phyloP scores from a whole-genome alignment of 768 basidiomycete genomes.

The Royoungia palumana region DNA sequence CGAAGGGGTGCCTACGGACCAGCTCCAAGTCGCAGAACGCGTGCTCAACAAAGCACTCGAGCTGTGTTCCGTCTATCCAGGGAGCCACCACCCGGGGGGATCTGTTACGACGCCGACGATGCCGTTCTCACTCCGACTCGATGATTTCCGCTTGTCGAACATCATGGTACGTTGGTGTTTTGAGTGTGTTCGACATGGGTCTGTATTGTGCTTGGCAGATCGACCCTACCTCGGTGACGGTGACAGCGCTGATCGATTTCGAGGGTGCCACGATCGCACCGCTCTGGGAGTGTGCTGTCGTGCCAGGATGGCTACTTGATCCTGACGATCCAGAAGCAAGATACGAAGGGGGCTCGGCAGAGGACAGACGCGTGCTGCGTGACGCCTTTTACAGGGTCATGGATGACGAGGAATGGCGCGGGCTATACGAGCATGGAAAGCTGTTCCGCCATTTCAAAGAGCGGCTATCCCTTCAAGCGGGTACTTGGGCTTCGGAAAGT shows the following conservation, averaged over 20 bases:
- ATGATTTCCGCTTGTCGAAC: slow-evolving; percentile 3
- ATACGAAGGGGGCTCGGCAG: background rate
- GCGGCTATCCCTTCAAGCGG: too few relatives aligned
- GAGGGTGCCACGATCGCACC: slow-evolving; percentile 18
- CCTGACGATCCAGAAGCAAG: slow-evolving; percentile 7
- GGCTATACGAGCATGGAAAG: background rate
- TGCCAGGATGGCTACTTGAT: slow-evolving; percentile 19
- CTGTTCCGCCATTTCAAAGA: too few relatives aligned
- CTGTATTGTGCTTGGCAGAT: background rate
- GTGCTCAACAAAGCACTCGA: background rate
- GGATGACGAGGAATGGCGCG: background rate
- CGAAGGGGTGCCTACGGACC: background rate
- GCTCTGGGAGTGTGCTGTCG: slow-evolving; percentile 20
- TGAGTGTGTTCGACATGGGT: background rate
- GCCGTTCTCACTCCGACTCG: background rate
- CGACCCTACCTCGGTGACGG: background rate
- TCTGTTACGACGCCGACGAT: background rate
- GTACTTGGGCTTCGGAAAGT: too few relatives aligned
- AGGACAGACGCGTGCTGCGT: background rate
- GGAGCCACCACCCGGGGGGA: background rate
- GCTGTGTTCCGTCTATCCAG: background rate
- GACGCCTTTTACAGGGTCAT: background rate
- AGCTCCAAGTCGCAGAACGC: background rate
- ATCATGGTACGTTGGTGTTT: background rate
- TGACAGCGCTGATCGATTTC: slow-evolving; percentile 14